Conservation (phyloP, 1,284 basidiomycete genomes). For the Volvariella volvacea region DNA sequence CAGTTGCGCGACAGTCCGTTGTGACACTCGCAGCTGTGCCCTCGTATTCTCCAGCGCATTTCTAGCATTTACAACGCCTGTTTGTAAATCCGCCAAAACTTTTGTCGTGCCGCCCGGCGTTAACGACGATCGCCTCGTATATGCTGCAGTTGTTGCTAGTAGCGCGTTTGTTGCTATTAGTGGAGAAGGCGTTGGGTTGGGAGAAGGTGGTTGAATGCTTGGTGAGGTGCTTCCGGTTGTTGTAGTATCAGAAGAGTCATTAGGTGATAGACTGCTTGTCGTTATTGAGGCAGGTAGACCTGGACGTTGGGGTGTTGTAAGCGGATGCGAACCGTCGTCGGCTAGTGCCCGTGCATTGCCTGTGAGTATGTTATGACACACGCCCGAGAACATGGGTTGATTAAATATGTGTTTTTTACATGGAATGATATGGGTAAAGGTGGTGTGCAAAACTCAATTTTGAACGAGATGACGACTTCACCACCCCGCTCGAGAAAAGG, state of each 20-base stretch:
- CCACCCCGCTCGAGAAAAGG: conserved; percentile 4
- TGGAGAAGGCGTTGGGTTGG: conserved; percentile 9
- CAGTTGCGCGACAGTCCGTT: conserved; percentile 70
- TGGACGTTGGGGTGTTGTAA: conserved; percentile 19
- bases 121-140: conserved; percentile 50
- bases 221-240: conserved; percentile 18
- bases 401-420: conserved; percentile 12
- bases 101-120: conserved; percentile 76
- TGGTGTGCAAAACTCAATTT: conserved; percentile 9
- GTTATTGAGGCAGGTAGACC: conserved; percentile 21
- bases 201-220: conserved; percentile 16
- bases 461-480: conserved; percentile 1
- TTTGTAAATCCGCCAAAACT: conserved; percentile 76
- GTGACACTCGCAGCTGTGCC: conserved; percentile 67
- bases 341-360: conserved; percentile 77
- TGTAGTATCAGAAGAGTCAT: conserved; percentile 20
- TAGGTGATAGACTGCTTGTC: conserved; percentile 20
- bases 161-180: conserved; percentile 8
- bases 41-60: conserved; percentile 81
- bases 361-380: conserved; percentile 24
- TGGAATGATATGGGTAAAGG: conserved; percentile 5
- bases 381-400: conserved; percentile 6
- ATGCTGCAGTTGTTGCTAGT: conserved; percentile 34
- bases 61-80: conserved; percentile 72
- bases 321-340: conserved; percentile 44